These are phyloP conservation scores for Hyphochytrium catenoides DNA, from an alignment of 352 stramenopile genomes.

Conservation along the genomic window DNA sequence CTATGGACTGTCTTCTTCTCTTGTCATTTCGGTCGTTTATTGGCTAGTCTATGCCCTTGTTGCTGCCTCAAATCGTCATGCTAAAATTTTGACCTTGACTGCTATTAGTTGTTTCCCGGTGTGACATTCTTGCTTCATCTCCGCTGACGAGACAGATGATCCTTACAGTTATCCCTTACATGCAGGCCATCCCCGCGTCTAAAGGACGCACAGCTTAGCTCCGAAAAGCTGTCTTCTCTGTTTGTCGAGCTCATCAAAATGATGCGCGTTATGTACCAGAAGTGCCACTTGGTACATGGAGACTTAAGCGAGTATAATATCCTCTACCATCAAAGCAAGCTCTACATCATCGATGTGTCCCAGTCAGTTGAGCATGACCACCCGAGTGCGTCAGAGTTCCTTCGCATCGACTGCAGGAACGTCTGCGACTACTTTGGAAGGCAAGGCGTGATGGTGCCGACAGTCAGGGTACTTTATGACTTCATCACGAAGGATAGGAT, in stretches of 20 bases:
- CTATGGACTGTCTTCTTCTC: too few species aligned
- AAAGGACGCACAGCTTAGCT: constrained; percentile 75
- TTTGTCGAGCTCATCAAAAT: constrained; percentile 87
- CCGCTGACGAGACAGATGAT: too few species aligned
- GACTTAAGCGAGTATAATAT: constrained; percentile 99
- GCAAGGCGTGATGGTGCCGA: constrained; percentile 74
- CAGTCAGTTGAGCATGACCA: constrained; percentile 97
- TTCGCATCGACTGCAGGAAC: constrained; percentile 92
- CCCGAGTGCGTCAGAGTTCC: constrained; percentile 86
- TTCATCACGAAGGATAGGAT: constrained; percentile 65
- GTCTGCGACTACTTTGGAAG: constrained; percentile 91
- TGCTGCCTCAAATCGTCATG: too few species aligned
- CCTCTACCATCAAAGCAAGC: constrained; percentile 84
- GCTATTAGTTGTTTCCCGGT: too few species aligned
- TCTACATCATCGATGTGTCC: constrained; percentile 97
- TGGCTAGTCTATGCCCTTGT: too few species aligned
- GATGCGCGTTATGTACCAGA: constrained; percentile 89
- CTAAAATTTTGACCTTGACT: too few species aligned
- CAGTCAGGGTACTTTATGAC: constrained; percentile 82
- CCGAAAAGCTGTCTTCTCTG: constrained; percentile 69
- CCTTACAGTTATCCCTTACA: too few species aligned
- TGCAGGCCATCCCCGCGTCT: constrained; percentile 77
- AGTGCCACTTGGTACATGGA: constrained; percentile 88
- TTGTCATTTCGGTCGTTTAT: too few species aligned
- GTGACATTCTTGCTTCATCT: too few species aligned